Evolutionary conservation across 2,329 filamentous ascomycete genomes (phyloP).

Genomic region (Fusarium tricinctum): DNA sequence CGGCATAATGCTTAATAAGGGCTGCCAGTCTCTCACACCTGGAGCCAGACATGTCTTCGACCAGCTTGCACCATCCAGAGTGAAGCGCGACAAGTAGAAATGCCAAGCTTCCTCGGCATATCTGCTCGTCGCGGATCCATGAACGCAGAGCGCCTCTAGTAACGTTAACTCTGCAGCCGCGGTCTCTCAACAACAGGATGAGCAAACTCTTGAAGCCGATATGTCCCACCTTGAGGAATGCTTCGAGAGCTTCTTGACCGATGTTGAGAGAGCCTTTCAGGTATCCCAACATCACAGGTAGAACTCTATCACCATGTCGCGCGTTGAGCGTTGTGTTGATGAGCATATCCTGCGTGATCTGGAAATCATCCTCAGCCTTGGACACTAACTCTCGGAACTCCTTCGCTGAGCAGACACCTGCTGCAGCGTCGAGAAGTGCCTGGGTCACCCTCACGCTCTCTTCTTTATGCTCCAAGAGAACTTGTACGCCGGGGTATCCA

Average conservation of each 20-base stretch:
- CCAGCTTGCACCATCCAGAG: slow-evolving; percentile 30
- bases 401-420: slow-evolving; percentile 26
- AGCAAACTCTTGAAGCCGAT: slow-evolving; percentile 32
- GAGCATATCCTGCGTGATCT: slow-evolving; percentile 34
- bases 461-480: slow-evolving; percentile 23
- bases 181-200: slow-evolving; percentile 25
- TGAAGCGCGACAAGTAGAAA: slow-evolving; percentile 33
- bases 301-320: slow-evolving; percentile 27
- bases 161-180: slow-evolving; percentile 25
- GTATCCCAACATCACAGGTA: slow-evolving; percentile 32
- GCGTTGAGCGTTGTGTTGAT: slow-evolving; percentile 30
- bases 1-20: slow-evolving; percentile 30
- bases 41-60: slow-evolving; percentile 13
- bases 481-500: slow-evolving; percentile 24
- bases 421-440: slow-evolving; percentile 28
- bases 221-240: slow-evolving; percentile 30
- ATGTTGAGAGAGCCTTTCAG: slow-evolving; percentile 15
- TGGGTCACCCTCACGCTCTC: slow-evolving; percentile 30
- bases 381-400: slow-evolving; percentile 22
- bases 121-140: slow-evolving; percentile 30
- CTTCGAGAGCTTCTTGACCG: slow-evolving; percentile 25
- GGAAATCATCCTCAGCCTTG: slow-evolving; percentile 29
- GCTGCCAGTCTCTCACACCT: slow-evolving; percentile 24
- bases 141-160: slow-evolving; percentile 27
- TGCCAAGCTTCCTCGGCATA: slow-evolving; percentile 28